Evolutionary conservation across 805 yeast genomes (phyloP).

Genomic region (Pichia sporocuriosa): DNA sequence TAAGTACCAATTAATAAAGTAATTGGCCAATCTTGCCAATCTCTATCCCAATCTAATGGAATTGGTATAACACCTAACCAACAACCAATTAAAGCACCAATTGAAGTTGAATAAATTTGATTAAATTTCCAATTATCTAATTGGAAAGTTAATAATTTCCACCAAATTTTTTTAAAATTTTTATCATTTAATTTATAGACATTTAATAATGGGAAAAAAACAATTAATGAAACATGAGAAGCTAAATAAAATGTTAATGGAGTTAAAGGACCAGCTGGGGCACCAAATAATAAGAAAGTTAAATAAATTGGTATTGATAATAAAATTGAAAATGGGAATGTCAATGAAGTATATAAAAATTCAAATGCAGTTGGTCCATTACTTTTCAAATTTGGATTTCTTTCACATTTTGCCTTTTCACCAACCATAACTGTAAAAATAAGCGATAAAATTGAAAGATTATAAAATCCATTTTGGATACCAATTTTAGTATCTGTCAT

Average conservation of each 20-base stretch:
- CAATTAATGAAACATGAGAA: constrained; percentile 15
- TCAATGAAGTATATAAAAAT: constrained; percentile 11
- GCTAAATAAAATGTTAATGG: constrained; percentile 16
- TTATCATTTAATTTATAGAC: constrained; percentile 38
- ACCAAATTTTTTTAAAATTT: constrained; percentile 22
- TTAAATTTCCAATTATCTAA: constrained; percentile 24
- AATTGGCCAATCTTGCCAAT: constrained; percentile 95
- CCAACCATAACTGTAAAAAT: constrained; percentile 12
- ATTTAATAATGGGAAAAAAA: constrained; percentile 24
- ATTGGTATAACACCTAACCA: constrained; percentile 94
- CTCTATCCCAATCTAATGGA: constrained; percentile 96
- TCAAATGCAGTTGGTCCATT: constrained; percentile 16
- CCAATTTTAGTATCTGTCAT: constrained; percentile 21
- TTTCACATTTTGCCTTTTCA: constrained; percentile 26
- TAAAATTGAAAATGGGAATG: constrained; percentile 13
- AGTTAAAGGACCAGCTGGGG: constrained; percentile 16
- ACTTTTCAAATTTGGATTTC: constrained; percentile 8
- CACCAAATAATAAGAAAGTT: constrained; percentile 23
- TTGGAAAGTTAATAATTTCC: constrained; percentile 26
- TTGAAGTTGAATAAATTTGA: constrained; percentile 32
- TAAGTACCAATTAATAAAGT: constrained; percentile 78
- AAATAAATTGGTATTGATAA: constrained; percentile 26
- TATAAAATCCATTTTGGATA: constrained; percentile 12
- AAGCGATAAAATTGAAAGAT: constrained; percentile 8
- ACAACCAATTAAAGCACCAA: constrained; percentile 54